A percentile compares a stretch with the other conserved stretches of the same genome.
phyloP scores from a whole-genome alignment of 352 stramenopile genomes.

The Nothophytophthora sp. region DNA sequence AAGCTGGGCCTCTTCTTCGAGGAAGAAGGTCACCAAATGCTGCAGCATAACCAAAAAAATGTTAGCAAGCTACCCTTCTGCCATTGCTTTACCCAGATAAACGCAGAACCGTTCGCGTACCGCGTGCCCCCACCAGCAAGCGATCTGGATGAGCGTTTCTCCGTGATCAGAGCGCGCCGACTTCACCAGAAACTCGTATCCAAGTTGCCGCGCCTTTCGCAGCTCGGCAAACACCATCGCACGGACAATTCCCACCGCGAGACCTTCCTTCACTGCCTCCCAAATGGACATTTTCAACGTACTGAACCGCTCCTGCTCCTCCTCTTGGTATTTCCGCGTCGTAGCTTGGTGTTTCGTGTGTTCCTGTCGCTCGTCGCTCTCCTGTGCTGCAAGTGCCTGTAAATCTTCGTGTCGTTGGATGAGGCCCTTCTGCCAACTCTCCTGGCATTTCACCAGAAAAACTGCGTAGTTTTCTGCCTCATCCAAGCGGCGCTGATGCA shows the following conservation, averaged over 20 bases:
- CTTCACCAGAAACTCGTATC: conserved; percentile 56
- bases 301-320: conserved; percentile 22
- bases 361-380: conserved; percentile 10
- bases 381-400: neutral
- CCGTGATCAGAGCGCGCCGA: conserved; percentile 49
- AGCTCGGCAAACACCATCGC: conserved; percentile 59
- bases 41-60: conserved; percentile 6
- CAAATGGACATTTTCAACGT: conserved; percentile 63
- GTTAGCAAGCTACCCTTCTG: neutral
- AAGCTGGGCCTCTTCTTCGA: conserved; percentile 61
- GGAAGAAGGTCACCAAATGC: conserved; percentile 55
- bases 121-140: conserved; percentile 69
- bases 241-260: conserved; percentile 46
- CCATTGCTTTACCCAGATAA: neutral
- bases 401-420: conserved; percentile 33
- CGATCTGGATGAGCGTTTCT: conserved; percentile 66
- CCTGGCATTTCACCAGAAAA: conserved; percentile 35
- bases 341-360: conserved; percentile 12
- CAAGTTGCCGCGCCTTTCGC: conserved; percentile 60
- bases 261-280: conserved; percentile 62
- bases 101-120: conserved; percentile 14
- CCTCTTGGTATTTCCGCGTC: conserved; percentile 15
- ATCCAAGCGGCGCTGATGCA: conserved; percentile 7
- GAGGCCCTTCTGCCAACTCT: conserved; percentile 47
- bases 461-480: conserved; percentile 24